phyloP scores from a whole-genome alignment of 768 basidiomycete genomes.

The Lentinula detonsa region DNA sequence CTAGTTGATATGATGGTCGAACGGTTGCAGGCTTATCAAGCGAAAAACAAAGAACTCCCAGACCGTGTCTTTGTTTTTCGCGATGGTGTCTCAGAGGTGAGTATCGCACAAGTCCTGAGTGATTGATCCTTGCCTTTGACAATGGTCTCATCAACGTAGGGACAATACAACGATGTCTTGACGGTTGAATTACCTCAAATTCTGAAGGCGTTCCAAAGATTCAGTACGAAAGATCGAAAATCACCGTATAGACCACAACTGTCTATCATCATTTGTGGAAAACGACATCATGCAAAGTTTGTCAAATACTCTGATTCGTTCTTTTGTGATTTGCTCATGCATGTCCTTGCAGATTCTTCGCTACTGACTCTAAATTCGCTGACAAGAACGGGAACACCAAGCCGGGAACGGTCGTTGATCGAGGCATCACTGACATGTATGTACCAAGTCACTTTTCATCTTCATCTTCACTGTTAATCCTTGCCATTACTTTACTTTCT shows the following conservation, averaged over 20 bases:
- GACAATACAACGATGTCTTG: slow-evolving; percentile 64
- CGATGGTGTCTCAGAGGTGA: slow-evolving; percentile 78
- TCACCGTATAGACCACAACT: slow-evolving; percentile 53
- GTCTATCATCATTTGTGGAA: slow-evolving; percentile 78
- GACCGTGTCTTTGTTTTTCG: slow-evolving; percentile 68
- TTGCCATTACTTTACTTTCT: not conserved
- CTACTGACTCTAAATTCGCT: slow-evolving; percentile 41
- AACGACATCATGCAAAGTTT: slow-evolving; percentile 60
- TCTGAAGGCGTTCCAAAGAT: slow-evolving; percentile 49
- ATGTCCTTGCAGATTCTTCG: slow-evolving; percentile 42
- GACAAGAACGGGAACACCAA: slow-evolving; percentile 70
- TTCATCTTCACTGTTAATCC: slow-evolving; percentile 18
- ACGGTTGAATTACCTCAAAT: slow-evolving; percentile 58
- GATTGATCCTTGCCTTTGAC: not conserved
- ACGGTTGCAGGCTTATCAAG: slow-evolving; percentile 51
- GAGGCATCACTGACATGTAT: slow-evolving; percentile 67
- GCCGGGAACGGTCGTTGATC: slow-evolving; percentile 78
- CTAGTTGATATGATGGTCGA: slow-evolving; percentile 66
- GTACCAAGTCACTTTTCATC: slow-evolving; percentile 8
- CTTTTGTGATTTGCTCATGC: not conserved
- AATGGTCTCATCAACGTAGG: slow-evolving; percentile 32
- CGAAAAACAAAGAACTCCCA: slow-evolving; percentile 53
- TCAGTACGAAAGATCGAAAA: slow-evolving; percentile 34
- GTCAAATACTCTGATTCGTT: slow-evolving; percentile 19
- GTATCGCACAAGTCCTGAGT: slow-evolving; percentile 10